A percentile compares a stretch with the other conserved stretches of the same genome.
These are phyloP conservation scores for Punica granatum DNA, from an alignment of 345 rosid genomes.

Conservation along the genomic window DNA sequence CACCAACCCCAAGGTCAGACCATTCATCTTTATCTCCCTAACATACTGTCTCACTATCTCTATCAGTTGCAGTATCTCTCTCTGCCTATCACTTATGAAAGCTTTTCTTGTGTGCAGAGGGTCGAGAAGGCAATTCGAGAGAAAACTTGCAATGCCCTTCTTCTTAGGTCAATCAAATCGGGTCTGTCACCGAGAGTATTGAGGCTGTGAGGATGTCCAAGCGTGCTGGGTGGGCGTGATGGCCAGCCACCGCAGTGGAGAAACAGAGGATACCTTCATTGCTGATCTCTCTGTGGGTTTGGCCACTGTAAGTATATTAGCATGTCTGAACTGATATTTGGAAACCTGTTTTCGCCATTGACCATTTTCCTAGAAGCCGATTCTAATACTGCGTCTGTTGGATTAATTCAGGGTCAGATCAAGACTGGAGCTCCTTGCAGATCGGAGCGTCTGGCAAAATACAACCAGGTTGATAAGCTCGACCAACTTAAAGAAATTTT, in stretches of 20 bases:
- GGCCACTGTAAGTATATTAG: slow-evolving; percentile 54
- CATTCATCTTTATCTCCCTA: background rate
- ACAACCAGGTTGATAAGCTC: slow-evolving; percentile 60
- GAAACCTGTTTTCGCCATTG: background rate
- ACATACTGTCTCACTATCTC: background rate
- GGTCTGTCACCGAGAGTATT: slow-evolving; percentile 91
- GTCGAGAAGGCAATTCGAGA: slow-evolving; percentile 83
- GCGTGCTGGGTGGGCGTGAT: slow-evolving; percentile 93
- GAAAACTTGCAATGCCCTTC: slow-evolving; percentile 90
- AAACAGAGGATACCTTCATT: slow-evolving; percentile 95
- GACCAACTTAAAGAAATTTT: background rate
- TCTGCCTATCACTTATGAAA: background rate
- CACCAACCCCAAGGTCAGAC: slow-evolving; percentile 82
- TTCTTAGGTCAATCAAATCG: slow-evolving; percentile 98
- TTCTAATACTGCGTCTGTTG: background rate
- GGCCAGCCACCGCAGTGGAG: slow-evolving; percentile 99
- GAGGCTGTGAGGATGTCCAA: slow-evolving; percentile 98
- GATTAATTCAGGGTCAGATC: slow-evolving; percentile 62
- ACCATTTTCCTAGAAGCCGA: background rate
- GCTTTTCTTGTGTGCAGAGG: slow-evolving; percentile 37
- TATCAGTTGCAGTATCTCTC: too few relatives aligned
- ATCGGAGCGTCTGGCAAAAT: slow-evolving; percentile 94
- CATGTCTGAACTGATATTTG: background rate
- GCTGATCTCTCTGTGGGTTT: slow-evolving; percentile 91
- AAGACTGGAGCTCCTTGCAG: slow-evolving; percentile 99